phyloP scores from a whole-genome alignment of 805 yeast species.

The Pichia insulana region DNA sequence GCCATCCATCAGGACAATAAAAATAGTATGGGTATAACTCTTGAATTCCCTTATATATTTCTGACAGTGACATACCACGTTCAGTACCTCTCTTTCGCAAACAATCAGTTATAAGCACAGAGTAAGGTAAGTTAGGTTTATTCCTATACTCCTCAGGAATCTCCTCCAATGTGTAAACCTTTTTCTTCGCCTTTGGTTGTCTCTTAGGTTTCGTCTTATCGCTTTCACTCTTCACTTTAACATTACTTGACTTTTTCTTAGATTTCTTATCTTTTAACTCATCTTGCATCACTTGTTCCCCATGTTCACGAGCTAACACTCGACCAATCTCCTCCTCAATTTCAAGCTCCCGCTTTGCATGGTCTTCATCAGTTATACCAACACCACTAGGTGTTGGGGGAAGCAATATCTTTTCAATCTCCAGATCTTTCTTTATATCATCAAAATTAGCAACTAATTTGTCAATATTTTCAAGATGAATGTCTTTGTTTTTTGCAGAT shows the following conservation, averaged over 20 bases:
- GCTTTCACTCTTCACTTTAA: neutral
- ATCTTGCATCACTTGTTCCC: slow-evolving; percentile 18
- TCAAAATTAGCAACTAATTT: slow-evolving; percentile 10
- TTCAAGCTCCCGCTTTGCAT: slow-evolving; percentile 9
- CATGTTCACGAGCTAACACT: slow-evolving; percentile 15
- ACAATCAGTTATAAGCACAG: slow-evolving; percentile 73
- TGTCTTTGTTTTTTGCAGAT: neutral
- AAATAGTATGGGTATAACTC: slow-evolving; percentile 85
- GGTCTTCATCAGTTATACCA: slow-evolving; percentile 3
- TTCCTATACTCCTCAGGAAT: slow-evolving; percentile 81
- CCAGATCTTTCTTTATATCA: slow-evolving; percentile 6
- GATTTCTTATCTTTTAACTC: neutral
- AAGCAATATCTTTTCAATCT: slow-evolving; percentile 1
- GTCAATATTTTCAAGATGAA: slow-evolving; percentile 6
- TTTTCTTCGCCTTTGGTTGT: slow-evolving; percentile 47
- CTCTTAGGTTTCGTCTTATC: slow-evolving; percentile 31
- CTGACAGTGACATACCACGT: slow-evolving; percentile 73
- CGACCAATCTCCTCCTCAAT: slow-evolving; percentile 13
- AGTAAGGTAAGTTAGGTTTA: slow-evolving; percentile 78
- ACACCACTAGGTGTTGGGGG: slow-evolving; percentile 2
- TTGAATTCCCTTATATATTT: slow-evolving; percentile 78
- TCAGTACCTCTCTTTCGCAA: slow-evolving; percentile 57
- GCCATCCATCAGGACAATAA: slow-evolving; percentile 98
- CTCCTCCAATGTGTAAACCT: slow-evolving; percentile 67
- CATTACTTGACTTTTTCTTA: slow-evolving; percentile 1